Percentiles rank a stretch among this genome's conserved stretches.
Conservation (phyloP, 257 asterid species). For the Petrea volubilis region DNA sequence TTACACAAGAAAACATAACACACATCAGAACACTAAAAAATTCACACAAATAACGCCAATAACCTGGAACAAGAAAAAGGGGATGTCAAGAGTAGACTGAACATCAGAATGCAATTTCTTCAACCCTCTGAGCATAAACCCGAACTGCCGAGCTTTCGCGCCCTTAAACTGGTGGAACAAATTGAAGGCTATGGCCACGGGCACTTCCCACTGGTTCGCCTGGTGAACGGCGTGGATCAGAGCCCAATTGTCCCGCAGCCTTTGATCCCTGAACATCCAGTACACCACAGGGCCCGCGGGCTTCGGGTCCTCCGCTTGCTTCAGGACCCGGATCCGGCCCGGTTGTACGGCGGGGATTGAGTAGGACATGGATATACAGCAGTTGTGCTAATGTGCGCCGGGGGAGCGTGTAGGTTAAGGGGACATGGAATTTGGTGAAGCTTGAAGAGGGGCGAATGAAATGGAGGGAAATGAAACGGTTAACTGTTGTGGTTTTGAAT, state of each 20-base stretch:
- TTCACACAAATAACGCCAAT: background rate
- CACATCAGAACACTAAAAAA: background rate
- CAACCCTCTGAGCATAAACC: constrained; percentile 95
- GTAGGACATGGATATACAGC: constrained; percentile 38
- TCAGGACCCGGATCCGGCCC: constrained; percentile 73
- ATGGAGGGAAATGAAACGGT: constrained; percentile 75
- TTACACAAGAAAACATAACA: background rate
- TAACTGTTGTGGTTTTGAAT: constrained; percentile 58
- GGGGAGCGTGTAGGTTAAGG: constrained; percentile 11
- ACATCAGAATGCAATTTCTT: constrained; percentile 52
- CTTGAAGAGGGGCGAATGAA: constrained; percentile 12
- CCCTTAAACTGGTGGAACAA: constrained; percentile 80
- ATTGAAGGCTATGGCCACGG: constrained; percentile 85
- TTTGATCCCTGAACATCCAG: constrained; percentile 99
- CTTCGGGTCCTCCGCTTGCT: constrained; percentile 36
- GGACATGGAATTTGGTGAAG: background rate
- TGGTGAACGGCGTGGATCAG: constrained; percentile 91
- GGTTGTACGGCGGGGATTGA: constrained; percentile 55
- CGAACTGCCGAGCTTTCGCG: constrained; percentile 92
- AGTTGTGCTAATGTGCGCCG: constrained; percentile 25
- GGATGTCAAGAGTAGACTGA: constrained; percentile 47
- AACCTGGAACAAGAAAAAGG: constrained; percentile 82
- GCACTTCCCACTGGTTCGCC: constrained; percentile 69
- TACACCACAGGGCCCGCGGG: constrained; percentile 83
- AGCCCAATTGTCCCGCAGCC: constrained; percentile 94